phyloP scores from a whole-genome alignment of 441 rosid genomes.

The Erodium trifolium region DNA sequence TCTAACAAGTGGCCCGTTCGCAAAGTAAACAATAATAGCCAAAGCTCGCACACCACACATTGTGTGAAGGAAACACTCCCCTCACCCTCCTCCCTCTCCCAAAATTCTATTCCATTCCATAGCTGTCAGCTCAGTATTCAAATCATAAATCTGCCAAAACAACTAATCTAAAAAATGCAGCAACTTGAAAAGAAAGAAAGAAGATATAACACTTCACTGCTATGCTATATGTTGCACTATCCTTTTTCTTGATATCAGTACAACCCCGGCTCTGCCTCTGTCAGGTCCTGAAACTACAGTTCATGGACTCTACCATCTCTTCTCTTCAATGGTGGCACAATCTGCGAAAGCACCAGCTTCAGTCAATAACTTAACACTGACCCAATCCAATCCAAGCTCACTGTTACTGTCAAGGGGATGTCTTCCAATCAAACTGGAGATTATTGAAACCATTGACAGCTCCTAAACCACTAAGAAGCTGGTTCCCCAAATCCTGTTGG shows the following conservation, averaged over 20 bases:
- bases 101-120: background rate
- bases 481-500: conserved; percentile 4
- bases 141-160: conserved; percentile 7
- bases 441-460: background rate
- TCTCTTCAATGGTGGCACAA: background rate
- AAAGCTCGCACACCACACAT: background rate
- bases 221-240: too few relatives aligned
- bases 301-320: background rate
- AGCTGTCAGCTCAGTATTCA: background rate
- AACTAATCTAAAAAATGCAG: background rate
- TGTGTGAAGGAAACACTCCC: background rate
- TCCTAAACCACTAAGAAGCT: conserved; percentile 1
- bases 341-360: background rate
- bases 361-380: conserved; percentile 4
- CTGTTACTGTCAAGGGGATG: background rate
- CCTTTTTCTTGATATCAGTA: background rate
- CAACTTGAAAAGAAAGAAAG: background rate
- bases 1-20: background rate
- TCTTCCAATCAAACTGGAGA: background rate
- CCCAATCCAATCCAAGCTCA: background rate
- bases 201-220: background rate
- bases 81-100: background rate
- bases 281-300: background rate
- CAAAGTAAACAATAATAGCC: background rate
- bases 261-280: background rate